phyloP scores from a whole-genome alignment of 345 rosid species.

The Punica granatum region DNA sequence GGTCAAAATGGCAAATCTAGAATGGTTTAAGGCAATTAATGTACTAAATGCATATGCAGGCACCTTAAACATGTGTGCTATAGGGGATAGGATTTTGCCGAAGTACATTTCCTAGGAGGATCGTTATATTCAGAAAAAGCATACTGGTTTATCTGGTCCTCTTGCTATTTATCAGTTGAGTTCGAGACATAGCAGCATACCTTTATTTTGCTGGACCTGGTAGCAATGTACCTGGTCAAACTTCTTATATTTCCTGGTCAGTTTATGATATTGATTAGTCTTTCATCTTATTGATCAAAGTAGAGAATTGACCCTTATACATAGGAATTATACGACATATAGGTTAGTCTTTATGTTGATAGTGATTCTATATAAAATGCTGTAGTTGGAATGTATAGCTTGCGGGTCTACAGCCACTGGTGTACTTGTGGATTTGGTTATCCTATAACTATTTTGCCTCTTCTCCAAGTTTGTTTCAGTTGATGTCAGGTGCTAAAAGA shows the following conservation, averaged over 20 bases:
- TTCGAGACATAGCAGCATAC: not conserved
- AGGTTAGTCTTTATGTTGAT: not conserved
- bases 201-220: not conserved
- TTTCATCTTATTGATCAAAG: not conserved
- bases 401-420: no score
- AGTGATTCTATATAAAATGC: no score
- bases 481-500: slow-evolving; percentile 2
- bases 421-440: not conserved
- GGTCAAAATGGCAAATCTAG: not conserved
- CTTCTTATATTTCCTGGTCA: not conserved
- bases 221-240: not conserved
- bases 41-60: not conserved
- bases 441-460: not conserved
- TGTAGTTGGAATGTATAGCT: not conserved
- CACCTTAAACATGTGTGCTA: not conserved
- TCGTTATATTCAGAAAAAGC: not conserved
- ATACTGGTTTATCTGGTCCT: not conserved
- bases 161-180: not conserved
- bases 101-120: not conserved
- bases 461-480: not conserved
- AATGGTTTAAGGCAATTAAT: not conserved
- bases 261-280: no score
- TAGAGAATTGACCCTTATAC: not conserved
- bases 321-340: not conserved
- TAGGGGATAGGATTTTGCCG: not conserved